Evolutionary conservation across 2,329 filamentous ascomycete species (phyloP).

Genomic region (Phaeosphaeria sp.): DNA sequence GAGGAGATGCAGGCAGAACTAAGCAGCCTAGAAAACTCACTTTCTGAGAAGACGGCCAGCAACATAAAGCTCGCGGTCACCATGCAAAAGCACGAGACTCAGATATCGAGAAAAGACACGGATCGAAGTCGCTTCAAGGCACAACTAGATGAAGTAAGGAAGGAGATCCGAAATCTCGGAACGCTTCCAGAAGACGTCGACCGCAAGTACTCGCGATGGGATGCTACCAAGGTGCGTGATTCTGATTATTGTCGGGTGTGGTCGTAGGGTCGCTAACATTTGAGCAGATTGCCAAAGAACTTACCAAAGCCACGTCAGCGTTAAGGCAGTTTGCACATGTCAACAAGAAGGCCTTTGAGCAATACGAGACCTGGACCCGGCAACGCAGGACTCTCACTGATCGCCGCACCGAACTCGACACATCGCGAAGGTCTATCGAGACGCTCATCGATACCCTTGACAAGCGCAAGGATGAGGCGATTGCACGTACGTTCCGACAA

Average conservation of each 20-base stretch:
- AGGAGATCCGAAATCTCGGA: slow-evolving; percentile 90
- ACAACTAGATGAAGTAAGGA: slow-evolving; percentile 79
- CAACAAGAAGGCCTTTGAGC: slow-evolving; percentile 99
- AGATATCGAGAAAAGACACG: slow-evolving; percentile 89
- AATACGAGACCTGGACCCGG: slow-evolving; percentile 96
- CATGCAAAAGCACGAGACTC: slow-evolving; percentile 86
- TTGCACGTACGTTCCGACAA: slow-evolving; percentile 98
- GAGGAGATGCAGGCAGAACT: slow-evolving; percentile 65
- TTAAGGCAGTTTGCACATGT: slow-evolving; percentile 97
- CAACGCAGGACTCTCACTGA: slow-evolving; percentile 87
- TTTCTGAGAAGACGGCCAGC: slow-evolving; percentile 70
- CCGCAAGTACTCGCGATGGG: slow-evolving; percentile 85
- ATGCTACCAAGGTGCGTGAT: slow-evolving; percentile 73
- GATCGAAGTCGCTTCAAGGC: slow-evolving; percentile 81
- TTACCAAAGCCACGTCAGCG: slow-evolving; percentile 90
- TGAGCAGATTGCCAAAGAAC: slow-evolving; percentile 55
- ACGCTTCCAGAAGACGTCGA: slow-evolving; percentile 94
- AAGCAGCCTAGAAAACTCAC: slow-evolving; percentile 64
- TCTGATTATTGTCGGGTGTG: not conserved
- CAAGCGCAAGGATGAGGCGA: slow-evolving; percentile 95
- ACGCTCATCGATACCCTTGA: slow-evolving; percentile 92
- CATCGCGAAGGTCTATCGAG: slow-evolving; percentile 85
- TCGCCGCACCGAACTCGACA: slow-evolving; percentile 85
- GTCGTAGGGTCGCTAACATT: slow-evolving; percentile 14
- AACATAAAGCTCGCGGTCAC: slow-evolving; percentile 77